These are phyloP conservation scores for Salix exigua DNA, from an alignment of 345 rosid species.

Conservation along the genomic window DNA sequence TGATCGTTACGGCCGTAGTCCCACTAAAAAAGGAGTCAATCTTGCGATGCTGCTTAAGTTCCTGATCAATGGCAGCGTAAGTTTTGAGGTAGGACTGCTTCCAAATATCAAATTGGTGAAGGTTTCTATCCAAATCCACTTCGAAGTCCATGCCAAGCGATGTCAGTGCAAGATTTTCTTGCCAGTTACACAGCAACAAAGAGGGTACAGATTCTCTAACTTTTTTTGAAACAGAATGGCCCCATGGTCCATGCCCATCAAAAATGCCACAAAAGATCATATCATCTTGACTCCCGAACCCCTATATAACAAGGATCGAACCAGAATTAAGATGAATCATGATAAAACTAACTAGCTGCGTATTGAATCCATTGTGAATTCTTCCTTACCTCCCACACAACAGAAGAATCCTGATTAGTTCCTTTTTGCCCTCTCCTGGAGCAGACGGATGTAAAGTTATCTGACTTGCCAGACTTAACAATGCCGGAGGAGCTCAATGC, in stretches of 20 bases:
- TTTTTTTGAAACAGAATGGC: slow-evolving; percentile 66
- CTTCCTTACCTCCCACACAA: slow-evolving; percentile 74
- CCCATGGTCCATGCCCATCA: slow-evolving; percentile 99
- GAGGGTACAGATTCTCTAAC: slow-evolving; percentile 51
- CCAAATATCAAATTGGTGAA: slow-evolving; percentile 54
- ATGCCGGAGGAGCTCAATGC: slow-evolving; percentile 52
- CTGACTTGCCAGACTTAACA: slow-evolving; percentile 43
- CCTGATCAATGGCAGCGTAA: slow-evolving; percentile 57
- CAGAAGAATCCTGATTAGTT: slow-evolving; percentile 66
- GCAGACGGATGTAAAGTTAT: slow-evolving; percentile 56
- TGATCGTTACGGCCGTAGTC: slow-evolving; percentile 65
- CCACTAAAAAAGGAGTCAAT: slow-evolving; percentile 74
- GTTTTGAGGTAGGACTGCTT: slow-evolving; percentile 66
- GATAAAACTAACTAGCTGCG: no score
- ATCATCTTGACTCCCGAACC: slow-evolving; percentile 85
- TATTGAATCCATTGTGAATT: neutral
- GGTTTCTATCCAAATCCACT: slow-evolving; percentile 18
- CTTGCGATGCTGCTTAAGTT: slow-evolving; percentile 57
- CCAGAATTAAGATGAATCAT: no score
- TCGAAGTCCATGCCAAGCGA: slow-evolving; percentile 32
- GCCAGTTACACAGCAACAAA: slow-evolving; percentile 76
- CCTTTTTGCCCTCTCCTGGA: slow-evolving; percentile 83
- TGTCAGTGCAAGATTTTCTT: slow-evolving; percentile 45
- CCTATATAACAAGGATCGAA: slow-evolving; percentile 27
- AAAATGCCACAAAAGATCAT: slow-evolving; percentile 76